Percentiles rank a stretch among this genome's conserved stretches.
These are phyloP conservation scores for Boletus rubescentipes DNA, from an alignment of 768 basidiomycete genomes.

Conservation along the genomic window DNA sequence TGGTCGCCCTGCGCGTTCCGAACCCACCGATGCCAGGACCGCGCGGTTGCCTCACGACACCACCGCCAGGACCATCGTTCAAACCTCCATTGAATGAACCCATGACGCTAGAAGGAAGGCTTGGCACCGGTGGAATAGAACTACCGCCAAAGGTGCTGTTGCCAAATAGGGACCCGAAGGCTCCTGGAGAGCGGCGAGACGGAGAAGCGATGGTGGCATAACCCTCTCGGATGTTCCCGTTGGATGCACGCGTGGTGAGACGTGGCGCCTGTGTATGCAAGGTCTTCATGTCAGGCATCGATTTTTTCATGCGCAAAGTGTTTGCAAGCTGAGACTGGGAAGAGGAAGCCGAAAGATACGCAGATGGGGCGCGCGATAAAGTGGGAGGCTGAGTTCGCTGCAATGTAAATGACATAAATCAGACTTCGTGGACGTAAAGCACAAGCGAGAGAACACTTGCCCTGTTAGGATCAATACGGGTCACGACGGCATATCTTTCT, in stretches of 20 bases:
- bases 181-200: slow-evolving; percentile 70
- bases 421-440: slow-evolving; percentile 14
- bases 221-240: slow-evolving; percentile 83
- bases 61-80: slow-evolving; percentile 36
- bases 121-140: slow-evolving; percentile 74
- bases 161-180: slow-evolving; percentile 71
- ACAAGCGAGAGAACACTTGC: slow-evolving; percentile 44
- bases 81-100: slow-evolving; percentile 44
- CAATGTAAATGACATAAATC: slow-evolving; percentile 15
- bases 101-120: slow-evolving; percentile 58
- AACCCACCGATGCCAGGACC: slow-evolving; percentile 82
- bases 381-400: slow-evolving; percentile 52
- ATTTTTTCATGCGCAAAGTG: slow-evolving; percentile 89
- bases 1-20: slow-evolving; percentile 48
- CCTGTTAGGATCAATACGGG: slow-evolving; percentile 81
- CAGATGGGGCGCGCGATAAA: slow-evolving; percentile 78
- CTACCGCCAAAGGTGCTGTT: slow-evolving; percentile 38
- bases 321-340: slow-evolving; percentile 42
- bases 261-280: slow-evolving; percentile 78
- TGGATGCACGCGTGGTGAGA: slow-evolving; percentile 76
- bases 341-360: slow-evolving; percentile 64
- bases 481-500: slow-evolving; percentile 91
- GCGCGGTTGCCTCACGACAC: slow-evolving; percentile 82
- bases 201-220: slow-evolving; percentile 87
- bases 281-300: slow-evolving; percentile 97